These are phyloP conservation scores for Croton laevigatus DNA, from an alignment of 441 rosid species.

Conservation along the genomic window DNA sequence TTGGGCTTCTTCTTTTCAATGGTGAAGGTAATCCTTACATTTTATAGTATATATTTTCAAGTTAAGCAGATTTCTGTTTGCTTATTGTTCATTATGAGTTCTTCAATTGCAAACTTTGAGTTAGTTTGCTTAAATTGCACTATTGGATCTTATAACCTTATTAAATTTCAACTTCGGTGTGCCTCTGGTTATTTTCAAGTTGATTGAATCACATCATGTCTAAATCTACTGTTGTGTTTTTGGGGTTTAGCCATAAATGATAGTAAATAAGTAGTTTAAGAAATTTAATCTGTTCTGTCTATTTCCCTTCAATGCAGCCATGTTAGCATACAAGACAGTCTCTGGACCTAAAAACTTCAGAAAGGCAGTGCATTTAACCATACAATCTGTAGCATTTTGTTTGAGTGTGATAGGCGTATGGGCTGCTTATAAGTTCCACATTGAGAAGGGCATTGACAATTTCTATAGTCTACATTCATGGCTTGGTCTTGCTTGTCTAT, in stretches of 20 bases:
- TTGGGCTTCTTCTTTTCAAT: conserved; percentile 68
- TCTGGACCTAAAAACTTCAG: conserved; percentile 66
- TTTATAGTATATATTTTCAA: background rate
- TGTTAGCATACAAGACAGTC: conserved; percentile 77
- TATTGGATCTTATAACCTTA: background rate
- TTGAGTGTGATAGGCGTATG: conserved; percentile 64
- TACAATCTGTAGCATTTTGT: conserved; percentile 55
- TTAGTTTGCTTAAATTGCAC: background rate
- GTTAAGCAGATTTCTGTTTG: background rate
- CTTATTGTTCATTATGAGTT: background rate
- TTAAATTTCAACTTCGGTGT: background rate
- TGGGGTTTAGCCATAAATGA: background rate
- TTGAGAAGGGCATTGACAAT: conserved; percentile 74
- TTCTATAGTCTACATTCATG: conserved; percentile 95
- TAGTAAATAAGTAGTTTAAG: background rate
- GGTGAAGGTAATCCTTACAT: conserved; percentile 59
- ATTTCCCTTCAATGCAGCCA: conserved; percentile 44
- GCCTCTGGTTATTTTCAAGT: background rate
- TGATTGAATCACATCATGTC: background rate
- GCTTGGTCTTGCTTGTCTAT: conserved; percentile 78
- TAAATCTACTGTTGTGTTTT: background rate
- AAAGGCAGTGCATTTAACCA: conserved; percentile 61
- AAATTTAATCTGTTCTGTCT: background rate
- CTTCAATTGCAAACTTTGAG: background rate
- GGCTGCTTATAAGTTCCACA: conserved; percentile 88